phyloP scores from a whole-genome alignment of 306 rosid species.

The Macrotyloma uniflorum region DNA sequence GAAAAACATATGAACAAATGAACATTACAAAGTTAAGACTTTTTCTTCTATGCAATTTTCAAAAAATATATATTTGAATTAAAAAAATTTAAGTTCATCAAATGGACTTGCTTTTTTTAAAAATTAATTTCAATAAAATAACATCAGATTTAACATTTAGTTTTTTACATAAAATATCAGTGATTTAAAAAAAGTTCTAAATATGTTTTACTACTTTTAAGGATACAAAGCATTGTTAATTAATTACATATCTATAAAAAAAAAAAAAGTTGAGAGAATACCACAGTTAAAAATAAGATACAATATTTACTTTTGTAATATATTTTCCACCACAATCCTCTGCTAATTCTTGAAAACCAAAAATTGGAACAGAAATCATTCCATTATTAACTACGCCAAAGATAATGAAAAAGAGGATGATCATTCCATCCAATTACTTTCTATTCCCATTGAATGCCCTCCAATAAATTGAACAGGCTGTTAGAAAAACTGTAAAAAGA shows the following conservation, averaged over 20 bases:
- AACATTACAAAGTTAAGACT: slow-evolving; percentile 6
- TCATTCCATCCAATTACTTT: slow-evolving; percentile 22
- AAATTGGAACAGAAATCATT: slow-evolving; percentile 1
- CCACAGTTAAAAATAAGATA: background rate
- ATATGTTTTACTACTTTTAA: background rate
- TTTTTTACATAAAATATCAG: background rate
- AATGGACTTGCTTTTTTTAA: background rate
- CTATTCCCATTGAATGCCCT: background rate
- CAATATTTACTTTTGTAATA: background rate
- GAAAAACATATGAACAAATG: background rate
- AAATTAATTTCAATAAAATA: background rate
- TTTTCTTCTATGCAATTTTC: slow-evolving; percentile 2
- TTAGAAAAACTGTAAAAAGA: background rate
- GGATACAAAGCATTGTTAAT: background rate
- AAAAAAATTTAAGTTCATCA: background rate
- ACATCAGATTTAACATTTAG: no score
- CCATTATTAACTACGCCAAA: slow-evolving; percentile 6
- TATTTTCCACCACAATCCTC: slow-evolving; percentile 2
- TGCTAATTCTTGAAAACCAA: background rate
- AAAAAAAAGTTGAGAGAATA: background rate
- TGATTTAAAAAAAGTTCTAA: background rate
- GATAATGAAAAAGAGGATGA: slow-evolving; percentile 3
- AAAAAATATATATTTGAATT: background rate
- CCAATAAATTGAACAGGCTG: slow-evolving; percentile 9
- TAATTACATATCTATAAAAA: background rate